Evolutionary conservation across 2,329 filamentous ascomycete species (phyloP), one percentile per base, ranked within the genome.

Genomic region (Exophiala xenobiotica): DNA sequence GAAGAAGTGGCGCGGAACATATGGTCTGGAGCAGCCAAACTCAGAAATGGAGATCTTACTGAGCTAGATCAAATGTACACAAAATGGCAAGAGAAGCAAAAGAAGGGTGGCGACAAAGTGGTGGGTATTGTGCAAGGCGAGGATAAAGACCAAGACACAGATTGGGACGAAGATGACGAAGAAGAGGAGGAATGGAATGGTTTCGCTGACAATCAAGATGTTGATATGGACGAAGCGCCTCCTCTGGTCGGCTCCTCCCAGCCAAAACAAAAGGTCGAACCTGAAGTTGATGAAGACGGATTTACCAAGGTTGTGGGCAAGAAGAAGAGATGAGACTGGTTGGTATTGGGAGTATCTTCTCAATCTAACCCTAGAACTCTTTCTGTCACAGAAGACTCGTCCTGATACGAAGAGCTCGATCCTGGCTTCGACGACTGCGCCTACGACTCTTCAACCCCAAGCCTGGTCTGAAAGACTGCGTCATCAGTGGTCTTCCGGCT

Each of bases 261-360:
- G 39, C 73, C 75, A 11, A 83, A 77, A 67, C 82, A 88, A 68
- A 88, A 83, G 70, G 68, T 75, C 12, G 78, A 80, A 65, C 86
- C 87, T 0, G 82, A 89, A 67, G 76, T 91, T 39, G 88, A 92
- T 68, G 87, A 90, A 60, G 88, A 92, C 64, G 88, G 88, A 3
- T 92, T 92, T 67, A 88, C 83, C 12, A 88, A 80, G 69, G 87
- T 90, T 59, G 79, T 83, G 49, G 78, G 80, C 63, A 87, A 83
- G 74, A 87, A 82, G 77, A 79, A 76, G 73, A 78, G 73, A 67
- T 67, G 63, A 64, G 57, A 9, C 27, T 23, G n/a, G 11, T 22
- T 8, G 11, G n/a, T 20, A n/a, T 26, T 31, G 14, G 5, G 16
- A 24, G 20, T 24, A 24, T 12, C 26, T 39, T 20, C 16, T 8